Evolutionary conservation across 1,284 basidiomycete species (phyloP), one percentile per base, ranked within the genome.

Genomic region (Agroathelia rolfsii): DNA sequence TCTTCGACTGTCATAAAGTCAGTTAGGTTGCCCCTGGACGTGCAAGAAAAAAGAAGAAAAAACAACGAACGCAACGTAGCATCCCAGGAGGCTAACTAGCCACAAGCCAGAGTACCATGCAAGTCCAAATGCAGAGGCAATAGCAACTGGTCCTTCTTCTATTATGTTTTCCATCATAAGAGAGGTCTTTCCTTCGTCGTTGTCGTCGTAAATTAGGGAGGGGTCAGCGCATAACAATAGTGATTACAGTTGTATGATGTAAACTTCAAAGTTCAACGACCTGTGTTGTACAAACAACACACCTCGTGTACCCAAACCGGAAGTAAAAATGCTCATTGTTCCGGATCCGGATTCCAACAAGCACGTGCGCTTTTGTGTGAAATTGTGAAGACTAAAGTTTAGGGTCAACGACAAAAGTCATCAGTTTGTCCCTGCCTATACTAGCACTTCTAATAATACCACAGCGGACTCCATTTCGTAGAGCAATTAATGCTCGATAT

Each of bases 91-190:
- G 23, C 82, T 74, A 17, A 96, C 52, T 5, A 62, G 56, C 83
- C 85, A 93, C 28, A 95, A 51, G 19, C 68, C 50, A 3, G 56
- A 38, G 52, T 89, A 96, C 76, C 89, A 88, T 10, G 60, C 57
- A 12, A 85, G 45, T 19, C 75, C 70, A 22, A 68, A 47, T 17
- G 62, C 41, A 3, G 78, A 65, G 8, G 68, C 37, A 9, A 22
- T 16, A 13, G 14, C 8, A 9, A 32, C n/a, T n/a, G n/a, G 7
- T n/a, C 28, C 19, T 10, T 13, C 10, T 13, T 30, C 14, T 30
- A 20, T 18, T 30, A 18, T 30, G 10, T 15, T 20, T 18, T 6
- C 29, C 13, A 15, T 27, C 22, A 15, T 10, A 9, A 9, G 9
- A 9, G 14, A 14, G 8, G 9, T 15, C 14, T 9, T 8, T 9